Evolutionary conservation across 2,329 filamentous ascomycete genomes (phyloP).

Genomic region (Venturiaceae sp.): DNA sequence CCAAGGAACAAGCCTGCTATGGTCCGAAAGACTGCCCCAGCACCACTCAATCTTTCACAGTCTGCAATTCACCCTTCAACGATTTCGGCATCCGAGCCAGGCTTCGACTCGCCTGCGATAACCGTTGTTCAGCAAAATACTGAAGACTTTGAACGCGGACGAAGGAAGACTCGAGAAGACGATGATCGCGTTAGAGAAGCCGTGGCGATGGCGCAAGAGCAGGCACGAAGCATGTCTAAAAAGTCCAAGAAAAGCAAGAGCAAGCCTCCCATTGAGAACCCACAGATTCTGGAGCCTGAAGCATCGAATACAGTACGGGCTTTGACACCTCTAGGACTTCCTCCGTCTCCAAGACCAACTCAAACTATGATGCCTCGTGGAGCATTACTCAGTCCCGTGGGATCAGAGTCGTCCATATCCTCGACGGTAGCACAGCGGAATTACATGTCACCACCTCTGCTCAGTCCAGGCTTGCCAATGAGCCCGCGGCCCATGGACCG

Average conservation of each 20-base stretch:
- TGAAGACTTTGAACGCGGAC: constrained; percentile 63
- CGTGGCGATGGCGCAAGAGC: constrained; percentile 55
- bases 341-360: neutral
- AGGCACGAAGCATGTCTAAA: constrained; percentile 62
- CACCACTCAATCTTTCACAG: constrained; percentile 59
- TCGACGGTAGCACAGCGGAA: constrained; percentile 23
- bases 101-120: constrained; percentile 53
- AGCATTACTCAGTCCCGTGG: constrained; percentile 40
- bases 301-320: neutral
- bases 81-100: constrained; percentile 57
- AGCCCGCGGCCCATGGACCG: constrained; percentile 53
- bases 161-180: constrained; percentile 76
- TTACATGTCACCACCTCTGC: constrained; percentile 34
- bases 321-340: neutral
- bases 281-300: constrained; percentile 12
- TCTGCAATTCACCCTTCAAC: constrained; percentile 17
- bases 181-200: constrained; percentile 72
- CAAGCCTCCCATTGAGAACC: constrained; percentile 17
- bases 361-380: constrained; percentile 17
- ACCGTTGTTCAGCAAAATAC: constrained; percentile 39
- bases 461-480: constrained; percentile 54
- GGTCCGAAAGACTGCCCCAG: constrained; percentile 72
- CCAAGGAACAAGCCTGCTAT: neutral
- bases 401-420: constrained; percentile 24
- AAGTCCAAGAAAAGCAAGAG: constrained; percentile 53